phyloP scores from a whole-genome alignment of 768 basidiomycete genomes.

The Phylloporus sp. region DNA sequence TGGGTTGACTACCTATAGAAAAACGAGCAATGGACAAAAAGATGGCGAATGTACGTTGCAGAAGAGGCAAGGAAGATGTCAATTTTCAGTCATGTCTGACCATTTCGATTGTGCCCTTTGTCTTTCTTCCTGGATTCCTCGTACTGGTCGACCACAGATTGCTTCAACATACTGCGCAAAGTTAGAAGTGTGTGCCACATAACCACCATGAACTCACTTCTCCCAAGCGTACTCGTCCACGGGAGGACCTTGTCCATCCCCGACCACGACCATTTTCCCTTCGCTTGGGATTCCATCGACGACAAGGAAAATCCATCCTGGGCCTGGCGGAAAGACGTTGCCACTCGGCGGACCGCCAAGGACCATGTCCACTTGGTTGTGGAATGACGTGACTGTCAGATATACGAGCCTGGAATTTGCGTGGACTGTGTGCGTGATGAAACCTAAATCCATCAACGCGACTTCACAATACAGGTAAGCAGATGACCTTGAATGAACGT shows the following conservation, averaged over 20 bases:
- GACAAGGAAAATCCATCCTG: constrained; percentile 72
- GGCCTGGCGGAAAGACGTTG: constrained; percentile 74
- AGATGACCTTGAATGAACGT: not conserved
- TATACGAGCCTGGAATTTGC: constrained; percentile 75
- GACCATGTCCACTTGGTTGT: constrained; percentile 44
- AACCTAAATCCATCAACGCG: constrained; percentile 78
- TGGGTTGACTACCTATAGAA: constrained; percentile 3
- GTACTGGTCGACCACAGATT: constrained; percentile 49
- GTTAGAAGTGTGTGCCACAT: not conserved
- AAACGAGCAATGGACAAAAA: constrained; percentile 1
- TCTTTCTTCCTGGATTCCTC: constrained; percentile 34
- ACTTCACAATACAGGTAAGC: constrained; percentile 39
- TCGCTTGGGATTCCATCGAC: constrained; percentile 62
- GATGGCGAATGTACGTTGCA: not conserved
- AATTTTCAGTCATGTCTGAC: constrained; percentile 8
- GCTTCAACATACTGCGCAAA: constrained; percentile 43
- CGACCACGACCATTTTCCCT: constrained; percentile 63
- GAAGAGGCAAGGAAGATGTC: not conserved
- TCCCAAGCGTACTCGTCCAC: constrained; percentile 52
- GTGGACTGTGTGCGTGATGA: constrained; percentile 72
- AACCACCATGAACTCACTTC: constrained; percentile 45
- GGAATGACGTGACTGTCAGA: constrained; percentile 43
- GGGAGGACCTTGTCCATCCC: constrained; percentile 57
- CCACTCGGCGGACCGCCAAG: constrained; percentile 63
- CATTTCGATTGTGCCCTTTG: constrained; percentile 15